Evolutionary conservation across 2,329 filamentous ascomycete species (phyloP), one percentile per base, ranked within the genome.

Genomic region (Hypoxylon sp.): DNA sequence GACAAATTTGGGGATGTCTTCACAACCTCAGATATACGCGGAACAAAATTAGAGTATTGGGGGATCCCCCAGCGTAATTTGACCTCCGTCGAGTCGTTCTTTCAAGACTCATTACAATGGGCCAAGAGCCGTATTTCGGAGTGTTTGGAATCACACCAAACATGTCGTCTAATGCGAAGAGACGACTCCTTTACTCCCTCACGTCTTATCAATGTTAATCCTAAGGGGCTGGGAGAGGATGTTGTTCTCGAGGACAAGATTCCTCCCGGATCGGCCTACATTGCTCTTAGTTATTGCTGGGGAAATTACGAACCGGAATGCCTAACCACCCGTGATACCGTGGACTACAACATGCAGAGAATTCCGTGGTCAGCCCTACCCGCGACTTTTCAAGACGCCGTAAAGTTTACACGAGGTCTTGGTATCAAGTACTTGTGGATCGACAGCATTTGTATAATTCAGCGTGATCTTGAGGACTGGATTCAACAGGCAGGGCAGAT

Each of bases 391-490:
- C 17, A 58, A 31, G 68, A 72, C 20, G 71, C 71, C 6, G 48
- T 73, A 11, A 37, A 5, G 3, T 64, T 73, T 42, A 70, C 71
- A 17, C 44, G 62, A 2, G 14, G 54, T 8, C 70, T 72, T 22
- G 65, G 44, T 10, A 27, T 71, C 1, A 59, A 61, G 11, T 71
- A 72, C 37, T 13, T 71, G 17, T 69, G 68, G 68, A 71, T 71
- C 25, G 70, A 72, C 25, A 64, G 58, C 20, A 42, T 71, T 11
- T 72, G 68, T 25, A 71, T 72, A 42, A 51, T 71, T 30, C 68
- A 72, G 17, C 50, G 59, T n/a, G 20, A 50, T n/a, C n/a, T 31
- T 2, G 42, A 48, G 3, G 70, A 72, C 40, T 72, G 64, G 57
- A 53, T 10, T 13, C 46, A 40, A 1, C 35, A 70, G 31, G 60